Evolutionary conservation across 371 early-diverging fungal species (phyloP).

Genomic region (Gilbertella persicaria): DNA sequence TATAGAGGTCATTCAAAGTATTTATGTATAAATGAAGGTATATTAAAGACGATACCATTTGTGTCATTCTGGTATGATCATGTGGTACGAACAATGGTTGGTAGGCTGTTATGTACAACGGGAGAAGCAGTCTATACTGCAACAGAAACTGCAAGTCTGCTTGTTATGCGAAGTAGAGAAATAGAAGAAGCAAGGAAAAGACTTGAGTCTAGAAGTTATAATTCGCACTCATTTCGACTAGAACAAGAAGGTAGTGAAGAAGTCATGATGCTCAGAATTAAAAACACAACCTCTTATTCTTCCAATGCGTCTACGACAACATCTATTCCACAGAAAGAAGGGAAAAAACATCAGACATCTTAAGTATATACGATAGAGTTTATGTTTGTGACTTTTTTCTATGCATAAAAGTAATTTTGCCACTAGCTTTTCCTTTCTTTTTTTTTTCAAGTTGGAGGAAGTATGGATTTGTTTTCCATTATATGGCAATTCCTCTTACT

Average conservation of each 20-base stretch:
- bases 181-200: slow-evolving; percentile 27
- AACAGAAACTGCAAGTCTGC: slow-evolving; percentile 31
- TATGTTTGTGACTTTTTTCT: too few species aligned
- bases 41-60: slow-evolving; percentile 57
- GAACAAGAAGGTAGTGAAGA: neutral
- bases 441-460: neutral
- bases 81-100: slow-evolving; percentile 53
- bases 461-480: slow-evolving; percentile 38
- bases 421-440: neutral
- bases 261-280: slow-evolving; percentile 11
- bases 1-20: neutral
- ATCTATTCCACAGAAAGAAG: too few species aligned
- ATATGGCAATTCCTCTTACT: slow-evolving; percentile 38
- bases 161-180: slow-evolving; percentile 26
- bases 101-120: slow-evolving; percentile 48
- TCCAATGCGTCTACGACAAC: too few species aligned
- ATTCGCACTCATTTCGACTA: neutral
- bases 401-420: too few species aligned
- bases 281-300: neutral
- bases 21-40: slow-evolving; percentile 24
- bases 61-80: slow-evolving; percentile 64
- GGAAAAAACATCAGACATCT: too few species aligned
- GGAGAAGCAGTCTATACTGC: slow-evolving; percentile 59
- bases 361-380: too few species aligned
- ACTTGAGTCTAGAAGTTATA: neutral